A percentile compares a stretch with the other conserved stretches of the same genome.
These are phyloP conservation scores for Cystobasidium pallidum DNA, from an alignment of 1,284 basidiomycete genomes.

Conservation along the genomic window DNA sequence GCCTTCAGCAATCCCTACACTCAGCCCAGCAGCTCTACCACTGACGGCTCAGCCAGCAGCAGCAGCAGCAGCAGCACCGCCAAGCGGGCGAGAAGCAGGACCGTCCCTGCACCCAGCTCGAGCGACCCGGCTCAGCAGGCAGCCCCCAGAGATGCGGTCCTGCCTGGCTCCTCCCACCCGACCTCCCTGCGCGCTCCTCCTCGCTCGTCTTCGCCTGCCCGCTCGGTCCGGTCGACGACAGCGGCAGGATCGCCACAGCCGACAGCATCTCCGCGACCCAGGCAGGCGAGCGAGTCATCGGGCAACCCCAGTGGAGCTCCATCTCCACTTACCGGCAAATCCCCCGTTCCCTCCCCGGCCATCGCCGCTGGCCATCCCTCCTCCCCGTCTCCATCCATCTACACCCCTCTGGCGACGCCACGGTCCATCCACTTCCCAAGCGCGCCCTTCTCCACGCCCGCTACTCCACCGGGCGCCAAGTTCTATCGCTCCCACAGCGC, in stretches of 20 bases:
- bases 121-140: not conserved
- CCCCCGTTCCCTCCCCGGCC: not conserved
- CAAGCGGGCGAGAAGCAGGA: slow-evolving; percentile 15
- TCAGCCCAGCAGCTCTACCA: too few relatives aligned
- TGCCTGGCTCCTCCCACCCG: not conserved
- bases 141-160: not conserved
- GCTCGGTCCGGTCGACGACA: slow-evolving; percentile 1
- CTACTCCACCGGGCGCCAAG: slow-evolving; percentile 18
- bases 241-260: not conserved
- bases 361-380: not conserved
- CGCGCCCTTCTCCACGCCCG: slow-evolving; percentile 18
- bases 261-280: not conserved
- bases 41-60: too few relatives aligned
- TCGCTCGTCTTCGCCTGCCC: slow-evolving; percentile 1
- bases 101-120: not conserved
- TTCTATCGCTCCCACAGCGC: not conserved
- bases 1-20: slow-evolving; percentile 19
- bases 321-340: not conserved
- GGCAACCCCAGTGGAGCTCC: too few relatives aligned
- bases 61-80: not conserved
- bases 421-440: slow-evolving; percentile 8
- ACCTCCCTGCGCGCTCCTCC: not conserved
- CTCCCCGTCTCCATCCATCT: not conserved
- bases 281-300: not conserved
- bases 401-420: slow-evolving; percentile 11